Evolutionary conservation across 441 rosid species (phyloP), one percentile per base, ranked within the genome.

Genomic region (Melastoma candidum): DNA sequence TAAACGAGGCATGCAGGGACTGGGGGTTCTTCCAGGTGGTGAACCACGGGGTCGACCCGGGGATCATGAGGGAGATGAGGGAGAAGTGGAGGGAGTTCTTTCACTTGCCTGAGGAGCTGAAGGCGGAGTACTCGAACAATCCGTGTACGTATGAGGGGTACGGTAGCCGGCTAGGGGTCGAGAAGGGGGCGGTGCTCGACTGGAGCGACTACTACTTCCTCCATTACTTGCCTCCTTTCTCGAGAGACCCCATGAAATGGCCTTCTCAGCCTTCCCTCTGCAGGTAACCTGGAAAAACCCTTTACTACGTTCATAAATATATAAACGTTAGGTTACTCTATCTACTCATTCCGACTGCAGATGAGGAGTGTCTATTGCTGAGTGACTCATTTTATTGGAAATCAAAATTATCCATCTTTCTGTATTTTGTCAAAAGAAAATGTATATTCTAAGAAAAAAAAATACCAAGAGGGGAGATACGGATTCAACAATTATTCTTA

Each of bases 21-120:
- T 88, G 96, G 96, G 96, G 96, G 1, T 88, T 88, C 47, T 88
- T 88, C 68, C 96, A 88, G 58, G 89, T 80, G 12, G 60, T 85
- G 8, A 85, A 83, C 78, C 96, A 88, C 39, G 95, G 96, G 1
- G 87, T 88, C 3, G 55, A 47, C 24, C 84, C 74, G 3, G 77
- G 66, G 48, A 62, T 85, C 39, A 81, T 88, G 92, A 89, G 81
- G 63, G 63, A 53, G 4, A 81, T 77, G 5, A 67, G 81, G 0
- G 78, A 79, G 56, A 67, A 6, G 4, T 88, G 96, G 94, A 68
- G 89, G 36, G 77, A 76, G 53, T 88, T 88, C 55, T 88, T 88
- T 61, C 85, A 78, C 61, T 41, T 57, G 47, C 92, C 96, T 13
- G 69, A 83, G 70, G 80, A 74, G 39, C 59, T 60, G 0, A 88